phyloP scores from a whole-genome alignment of 1,284 basidiomycete genomes.

The Psilocybe mexicana region DNA sequence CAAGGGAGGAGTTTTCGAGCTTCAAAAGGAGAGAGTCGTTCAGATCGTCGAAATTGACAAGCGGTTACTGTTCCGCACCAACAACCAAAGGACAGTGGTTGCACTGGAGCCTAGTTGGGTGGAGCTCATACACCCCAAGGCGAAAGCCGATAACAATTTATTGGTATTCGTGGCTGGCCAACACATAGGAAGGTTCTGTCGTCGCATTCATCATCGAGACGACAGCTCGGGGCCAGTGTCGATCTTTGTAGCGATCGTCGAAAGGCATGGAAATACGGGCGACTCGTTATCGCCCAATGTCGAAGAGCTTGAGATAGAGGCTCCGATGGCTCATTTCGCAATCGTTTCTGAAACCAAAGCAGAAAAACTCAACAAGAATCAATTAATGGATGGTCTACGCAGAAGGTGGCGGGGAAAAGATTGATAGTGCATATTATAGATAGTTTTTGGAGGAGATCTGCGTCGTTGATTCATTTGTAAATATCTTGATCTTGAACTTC shows the following conservation, averaged over 20 bases:
- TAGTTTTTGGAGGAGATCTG: too few species aligned
- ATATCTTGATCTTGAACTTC: too few species aligned
- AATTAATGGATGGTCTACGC: not conserved
- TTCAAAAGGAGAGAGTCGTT: too few species aligned
- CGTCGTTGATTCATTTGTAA: too few species aligned
- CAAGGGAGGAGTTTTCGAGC: too few species aligned
- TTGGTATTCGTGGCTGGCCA: not conserved
- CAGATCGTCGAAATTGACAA: too few species aligned
- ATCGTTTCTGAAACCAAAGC: not conserved
- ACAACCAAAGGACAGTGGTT: too few species aligned
- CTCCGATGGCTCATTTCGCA: not conserved
- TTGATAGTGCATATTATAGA: too few species aligned
- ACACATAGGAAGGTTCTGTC: not conserved
- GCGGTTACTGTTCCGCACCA: too few species aligned
- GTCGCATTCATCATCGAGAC: not conserved
- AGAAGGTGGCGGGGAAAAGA: too few species aligned
- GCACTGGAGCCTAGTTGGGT: too few species aligned
- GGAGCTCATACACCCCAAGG: not conserved
- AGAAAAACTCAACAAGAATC: not conserved
- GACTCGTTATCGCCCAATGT: not conserved
- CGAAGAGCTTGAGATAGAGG: not conserved
- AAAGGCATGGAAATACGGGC: not conserved
- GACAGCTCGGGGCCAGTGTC: not conserved
- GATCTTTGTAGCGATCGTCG: not conserved
- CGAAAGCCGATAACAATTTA: not conserved